phyloP scores from a whole-genome alignment of 495 filamentous ascomycete genomes.

The Neurospora terricola region DNA sequence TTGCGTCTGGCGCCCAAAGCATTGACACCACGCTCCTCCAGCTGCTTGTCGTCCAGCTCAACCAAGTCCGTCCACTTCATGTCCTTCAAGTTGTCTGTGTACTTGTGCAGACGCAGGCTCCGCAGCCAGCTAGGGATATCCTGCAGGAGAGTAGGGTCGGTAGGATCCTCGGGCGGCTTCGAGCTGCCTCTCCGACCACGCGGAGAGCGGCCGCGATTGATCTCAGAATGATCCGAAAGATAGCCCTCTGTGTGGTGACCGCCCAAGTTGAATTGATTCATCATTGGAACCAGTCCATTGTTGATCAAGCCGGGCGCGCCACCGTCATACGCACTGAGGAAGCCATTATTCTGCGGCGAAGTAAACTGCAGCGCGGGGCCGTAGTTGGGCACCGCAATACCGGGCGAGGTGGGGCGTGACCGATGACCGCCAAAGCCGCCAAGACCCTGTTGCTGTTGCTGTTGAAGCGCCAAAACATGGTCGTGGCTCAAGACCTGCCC shows the following conservation, averaged over 20 bases:
- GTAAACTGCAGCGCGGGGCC: constrained; percentile 66
- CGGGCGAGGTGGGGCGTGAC: constrained; percentile 88
- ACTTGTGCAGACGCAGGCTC: constrained; percentile 93
- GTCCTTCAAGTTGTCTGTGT: constrained; percentile 96
- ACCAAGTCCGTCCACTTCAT: constrained; percentile 93
- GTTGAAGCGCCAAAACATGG: constrained; percentile 79
- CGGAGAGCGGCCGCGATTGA: constrained; percentile 81
- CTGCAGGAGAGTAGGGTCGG: constrained; percentile 79
- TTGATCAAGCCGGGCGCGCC: constrained; percentile 56
- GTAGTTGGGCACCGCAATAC: constrained; percentile 67
- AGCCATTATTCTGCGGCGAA: constrained; percentile 91
- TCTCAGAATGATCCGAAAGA: constrained; percentile 87
- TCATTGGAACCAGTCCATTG: constrained; percentile 61
- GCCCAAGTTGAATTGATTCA: constrained; percentile 59
- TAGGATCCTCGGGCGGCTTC: constrained; percentile 96
- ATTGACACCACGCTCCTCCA: constrained; percentile 91
- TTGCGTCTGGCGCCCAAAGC: constrained; percentile 91
- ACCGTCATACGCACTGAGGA: constrained; percentile 79
- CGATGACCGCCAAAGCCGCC: constrained; percentile 68
- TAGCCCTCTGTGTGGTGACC: constrained; percentile 65
- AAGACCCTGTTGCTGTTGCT: constrained; percentile 42
- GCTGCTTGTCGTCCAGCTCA: constrained; percentile 82
- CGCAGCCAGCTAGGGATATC: constrained; percentile 95
- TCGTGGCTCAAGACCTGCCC: constrained; percentile 80
- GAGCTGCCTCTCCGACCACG: constrained; percentile 88